Percentiles rank a stretch among this genome's conserved stretches.
Evolutionary conservation across 176 grass and related monocot species (phyloP).

Genomic region (Avena sativa): DNA sequence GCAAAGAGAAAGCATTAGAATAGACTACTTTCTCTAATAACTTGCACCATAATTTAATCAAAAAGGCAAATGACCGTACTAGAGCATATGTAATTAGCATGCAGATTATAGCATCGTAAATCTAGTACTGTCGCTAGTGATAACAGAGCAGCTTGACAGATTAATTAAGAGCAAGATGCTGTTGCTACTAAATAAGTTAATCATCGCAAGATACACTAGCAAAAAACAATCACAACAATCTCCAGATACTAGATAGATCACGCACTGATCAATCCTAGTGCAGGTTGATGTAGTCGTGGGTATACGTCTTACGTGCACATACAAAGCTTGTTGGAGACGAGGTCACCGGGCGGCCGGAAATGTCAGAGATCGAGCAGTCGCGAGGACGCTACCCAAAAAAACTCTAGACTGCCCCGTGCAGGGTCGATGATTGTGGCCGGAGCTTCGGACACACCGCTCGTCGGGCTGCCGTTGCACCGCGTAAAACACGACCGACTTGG

Average conservation of each 20-base stretch:
- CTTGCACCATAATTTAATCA: too few species aligned
- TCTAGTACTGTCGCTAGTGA: too few species aligned
- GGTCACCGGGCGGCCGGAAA: too few species aligned
- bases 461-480: neutral
- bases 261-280: neutral
- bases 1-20: too few species aligned
- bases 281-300: neutral
- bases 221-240: neutral
- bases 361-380: neutral
- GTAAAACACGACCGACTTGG: neutral
- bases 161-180: neutral
- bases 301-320: neutral
- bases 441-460: neutral
- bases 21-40: too few species aligned
- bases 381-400: neutral
- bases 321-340: neutral
- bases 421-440: neutral
- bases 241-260: neutral
- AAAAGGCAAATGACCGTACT: too few species aligned
- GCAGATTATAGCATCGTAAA: too few species aligned
- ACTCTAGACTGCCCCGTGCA: neutral
- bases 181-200: neutral
- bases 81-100: too few species aligned
- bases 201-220: neutral
- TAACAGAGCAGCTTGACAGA: too few species aligned